Percentiles rank a stretch among this genome's conserved stretches.
Conservation (phyloP, 2,329 filamentous ascomycete species). For the Aspergillus quadrilineatus region DNA sequence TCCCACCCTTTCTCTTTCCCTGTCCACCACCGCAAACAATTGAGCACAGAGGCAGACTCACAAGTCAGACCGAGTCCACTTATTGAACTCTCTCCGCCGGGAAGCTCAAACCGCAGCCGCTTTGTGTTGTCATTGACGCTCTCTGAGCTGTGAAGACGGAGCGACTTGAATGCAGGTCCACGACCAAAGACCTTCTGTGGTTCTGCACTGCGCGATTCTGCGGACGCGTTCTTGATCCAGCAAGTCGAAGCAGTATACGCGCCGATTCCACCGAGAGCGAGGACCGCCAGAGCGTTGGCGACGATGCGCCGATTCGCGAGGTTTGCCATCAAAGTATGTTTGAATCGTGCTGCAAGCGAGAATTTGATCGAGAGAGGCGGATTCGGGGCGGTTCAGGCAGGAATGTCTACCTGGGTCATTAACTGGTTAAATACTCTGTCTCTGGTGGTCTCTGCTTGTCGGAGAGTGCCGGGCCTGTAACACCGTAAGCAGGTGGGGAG, state of each 20-base stretch:
- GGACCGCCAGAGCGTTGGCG: constrained; percentile 1
- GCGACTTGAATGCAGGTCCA: constrained; percentile 7
- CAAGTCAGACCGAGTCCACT: constrained; percentile 16
- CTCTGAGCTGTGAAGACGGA: constrained; percentile 8
- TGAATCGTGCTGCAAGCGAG: not conserved
- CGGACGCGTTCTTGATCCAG: not conserved
- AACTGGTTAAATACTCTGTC: not conserved
- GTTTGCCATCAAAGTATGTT: not conserved
- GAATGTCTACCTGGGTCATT: too few species aligned
- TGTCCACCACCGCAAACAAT: not conserved
- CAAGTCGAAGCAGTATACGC: not conserved
- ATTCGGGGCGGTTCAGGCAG: not conserved
- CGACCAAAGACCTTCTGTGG: constrained; percentile 3
- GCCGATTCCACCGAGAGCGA: constrained; percentile 3
- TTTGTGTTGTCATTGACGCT: constrained; percentile 16
- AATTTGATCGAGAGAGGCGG: not conserved
- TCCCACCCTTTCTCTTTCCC: too few species aligned
- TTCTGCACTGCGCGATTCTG: not conserved
- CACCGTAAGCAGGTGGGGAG: not conserved
- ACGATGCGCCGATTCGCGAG: not conserved
- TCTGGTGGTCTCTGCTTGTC: not conserved
- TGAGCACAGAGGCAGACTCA: not conserved
- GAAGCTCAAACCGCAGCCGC: constrained; percentile 12
- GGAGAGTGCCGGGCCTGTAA: not conserved
- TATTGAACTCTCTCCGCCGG: constrained; percentile 3